A percentile compares a stretch with the other conserved stretches of the same genome.
Conservation (phyloP, 345 rosid genomes). For the Adansonia digitata region DNA sequence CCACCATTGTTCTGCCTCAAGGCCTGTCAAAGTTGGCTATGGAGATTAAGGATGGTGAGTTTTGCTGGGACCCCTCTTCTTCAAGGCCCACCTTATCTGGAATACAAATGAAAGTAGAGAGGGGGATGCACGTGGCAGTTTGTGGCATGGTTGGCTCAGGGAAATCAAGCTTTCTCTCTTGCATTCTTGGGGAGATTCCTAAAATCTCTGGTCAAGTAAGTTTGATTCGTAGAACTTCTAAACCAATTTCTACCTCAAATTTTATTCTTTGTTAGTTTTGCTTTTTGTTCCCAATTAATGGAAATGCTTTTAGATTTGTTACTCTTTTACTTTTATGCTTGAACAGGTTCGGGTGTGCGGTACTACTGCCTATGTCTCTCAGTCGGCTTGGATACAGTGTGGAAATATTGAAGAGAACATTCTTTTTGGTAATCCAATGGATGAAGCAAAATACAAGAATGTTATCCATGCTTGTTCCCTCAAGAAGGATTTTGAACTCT, state of each 20-base stretch:
- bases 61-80: conserved; percentile 79
- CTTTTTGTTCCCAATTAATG: too few species aligned
- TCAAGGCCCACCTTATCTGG: conserved; percentile 69
- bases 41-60: conserved; percentile 76
- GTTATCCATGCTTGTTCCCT: conserved; percentile 92
- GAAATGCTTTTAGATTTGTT: conserved; percentile 1
- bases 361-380: conserved; percentile 92
- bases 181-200: conserved; percentile 97
- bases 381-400: conserved; percentile 99
- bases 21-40: conserved; percentile 63
- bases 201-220: conserved; percentile 97
- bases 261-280: conserved; percentile 6
- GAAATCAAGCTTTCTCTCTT: conserved; percentile 95
- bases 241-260: conserved; percentile 15
- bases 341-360: conserved; percentile 90
- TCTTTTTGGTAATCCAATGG: conserved; percentile 96
- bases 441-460: conserved; percentile 80
- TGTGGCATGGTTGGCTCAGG: conserved; percentile 99
- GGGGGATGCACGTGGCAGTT: conserved; percentile 98
- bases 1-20: conserved; percentile 70
- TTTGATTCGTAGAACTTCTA: conserved; percentile 21
- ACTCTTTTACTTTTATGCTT: conserved; percentile 19
- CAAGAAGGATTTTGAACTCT: conserved; percentile 91
- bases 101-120: conserved; percentile 73
- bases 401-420: conserved; percentile 99